Conservation (phyloP, 345 rosid species). For the Melastoma malabathricum region DNA sequence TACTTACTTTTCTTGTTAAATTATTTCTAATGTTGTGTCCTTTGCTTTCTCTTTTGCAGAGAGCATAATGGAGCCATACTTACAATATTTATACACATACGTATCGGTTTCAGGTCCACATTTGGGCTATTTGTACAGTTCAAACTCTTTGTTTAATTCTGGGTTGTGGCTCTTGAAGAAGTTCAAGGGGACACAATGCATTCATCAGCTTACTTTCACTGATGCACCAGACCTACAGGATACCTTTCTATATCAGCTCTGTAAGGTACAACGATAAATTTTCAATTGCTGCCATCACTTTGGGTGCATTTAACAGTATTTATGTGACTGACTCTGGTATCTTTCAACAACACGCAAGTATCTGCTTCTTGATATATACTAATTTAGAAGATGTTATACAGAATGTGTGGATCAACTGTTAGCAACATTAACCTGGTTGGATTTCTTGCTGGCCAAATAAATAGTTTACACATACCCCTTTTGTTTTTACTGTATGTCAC, state of each 20-base stretch:
- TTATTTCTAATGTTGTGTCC: conserved; percentile 2
- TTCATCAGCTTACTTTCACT: conserved; percentile 94
- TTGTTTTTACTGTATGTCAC: too few species aligned
- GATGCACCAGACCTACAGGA: conserved; percentile 69
- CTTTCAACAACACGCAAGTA: too few species aligned
- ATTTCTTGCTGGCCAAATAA: too few species aligned
- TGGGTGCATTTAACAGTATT: background rate
- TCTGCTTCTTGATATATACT: too few species aligned
- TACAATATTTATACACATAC: conserved; percentile 52
- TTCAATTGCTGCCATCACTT: background rate
- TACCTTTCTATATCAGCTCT: conserved; percentile 78
- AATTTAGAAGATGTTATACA: too few species aligned
- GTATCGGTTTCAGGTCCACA: conserved; percentile 89
- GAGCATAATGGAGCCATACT: conserved; percentile 72
- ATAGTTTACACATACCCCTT: too few species aligned
- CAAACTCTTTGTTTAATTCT: conserved; percentile 86
- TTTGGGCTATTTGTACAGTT: conserved; percentile 86
- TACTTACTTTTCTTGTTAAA: background rate
- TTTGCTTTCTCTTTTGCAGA: conserved; percentile 32
- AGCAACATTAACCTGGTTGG: too few species aligned
- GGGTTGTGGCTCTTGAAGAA: conserved; percentile 92
- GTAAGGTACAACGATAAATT: conserved; percentile 34
- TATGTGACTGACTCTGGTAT: too few species aligned
- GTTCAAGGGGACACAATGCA: conserved; percentile 72
- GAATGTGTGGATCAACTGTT: too few species aligned